Evolutionary conservation across 306 rosid species (phyloP), one percentile per base, ranked within the genome.

Genomic region (Cicer yamashitae): DNA sequence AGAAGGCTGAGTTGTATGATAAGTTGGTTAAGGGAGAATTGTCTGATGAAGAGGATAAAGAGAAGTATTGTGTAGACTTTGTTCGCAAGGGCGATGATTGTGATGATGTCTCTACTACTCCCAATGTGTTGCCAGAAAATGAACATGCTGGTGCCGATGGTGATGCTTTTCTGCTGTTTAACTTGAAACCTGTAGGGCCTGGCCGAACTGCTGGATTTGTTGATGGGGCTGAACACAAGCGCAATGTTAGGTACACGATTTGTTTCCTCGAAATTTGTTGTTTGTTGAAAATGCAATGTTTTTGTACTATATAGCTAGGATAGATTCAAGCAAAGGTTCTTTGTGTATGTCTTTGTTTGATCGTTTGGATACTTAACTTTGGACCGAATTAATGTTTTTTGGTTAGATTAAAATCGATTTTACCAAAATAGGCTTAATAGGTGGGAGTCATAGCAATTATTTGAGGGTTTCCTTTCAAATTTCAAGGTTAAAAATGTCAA

Each of bases 21-120:
- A 91, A 90, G 91, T 85, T 91, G 53, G 86, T 74, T 57, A 91
- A 70, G 66, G 96, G 98, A 15, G 98, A 94, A 69, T 78, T 94
- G 15, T 82, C 97, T 13, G 98, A 94, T 22, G 97, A 91, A 76
- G 98, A 94, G 67, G 98, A 91, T 22, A 58, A 88, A 51, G 98
- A 90, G 69, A 94, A 94, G 85, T 94, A 94, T 52, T 94, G 97
- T 79, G 98, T 94, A 39, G 94, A 94, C 68, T 94, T 94, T 83
- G 83, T 85, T 34, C 90, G 88, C 61, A 94, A 94, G 89, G 88
- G 90, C 7, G 13, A 70, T 75, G 94, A 85, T 81, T 72, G 76
- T 39, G 97, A 90, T 52, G 96, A 66, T 45, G 56, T 67, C 4
- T 45, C 56, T 67, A 12, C 71, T 2, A 45, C 39, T 45, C 17